These are phyloP conservation scores for Metschnikowia santaceciliae DNA, from an alignment of 805 yeast species.

Conservation along the genomic window DNA sequence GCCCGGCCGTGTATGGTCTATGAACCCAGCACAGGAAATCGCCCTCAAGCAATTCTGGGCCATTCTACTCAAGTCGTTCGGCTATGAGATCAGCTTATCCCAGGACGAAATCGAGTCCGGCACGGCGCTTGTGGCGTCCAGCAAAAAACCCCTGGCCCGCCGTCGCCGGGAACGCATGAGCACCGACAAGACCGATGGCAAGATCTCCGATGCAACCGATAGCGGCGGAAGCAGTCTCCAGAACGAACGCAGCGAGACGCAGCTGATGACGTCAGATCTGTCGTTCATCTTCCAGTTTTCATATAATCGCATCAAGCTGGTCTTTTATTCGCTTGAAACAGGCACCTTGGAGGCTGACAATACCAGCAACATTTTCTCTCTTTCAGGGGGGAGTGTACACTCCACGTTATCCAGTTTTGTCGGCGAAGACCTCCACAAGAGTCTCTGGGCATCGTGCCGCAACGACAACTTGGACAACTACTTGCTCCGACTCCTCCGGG, in stretches of 20 bases:
- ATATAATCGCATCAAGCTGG: slow-evolving; percentile 5
- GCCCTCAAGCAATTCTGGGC: slow-evolving; percentile 16
- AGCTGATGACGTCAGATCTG: background rate
- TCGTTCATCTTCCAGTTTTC: slow-evolving; percentile 6
- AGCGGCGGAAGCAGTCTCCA: background rate
- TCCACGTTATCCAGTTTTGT: slow-evolving; percentile 4
- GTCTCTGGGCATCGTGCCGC: slow-evolving; percentile 11
- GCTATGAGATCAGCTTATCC: slow-evolving; percentile 9
- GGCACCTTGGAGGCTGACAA: slow-evolving; percentile 4
- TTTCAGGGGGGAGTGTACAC: slow-evolving; percentile 6
- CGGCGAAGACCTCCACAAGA: slow-evolving; percentile 13
- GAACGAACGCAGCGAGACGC: background rate
- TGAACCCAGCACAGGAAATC: slow-evolving; percentile 10
- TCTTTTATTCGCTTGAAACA: slow-evolving; percentile 9
- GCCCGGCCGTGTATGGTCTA: slow-evolving; percentile 10
- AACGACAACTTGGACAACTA: slow-evolving; percentile 12
- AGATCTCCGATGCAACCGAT: no score
- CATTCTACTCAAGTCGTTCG: slow-evolving; percentile 11
- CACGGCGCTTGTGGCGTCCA: background rate
- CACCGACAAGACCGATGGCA: no score
- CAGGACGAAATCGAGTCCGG: slow-evolving; percentile 2
- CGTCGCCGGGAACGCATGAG: background rate
- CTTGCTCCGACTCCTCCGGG: slow-evolving; percentile 9
- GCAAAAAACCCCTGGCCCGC: background rate
- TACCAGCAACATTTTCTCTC: slow-evolving; percentile 4